Conservation (phyloP, 1,284 basidiomycete species). For the Volvariella volvacea region DNA sequence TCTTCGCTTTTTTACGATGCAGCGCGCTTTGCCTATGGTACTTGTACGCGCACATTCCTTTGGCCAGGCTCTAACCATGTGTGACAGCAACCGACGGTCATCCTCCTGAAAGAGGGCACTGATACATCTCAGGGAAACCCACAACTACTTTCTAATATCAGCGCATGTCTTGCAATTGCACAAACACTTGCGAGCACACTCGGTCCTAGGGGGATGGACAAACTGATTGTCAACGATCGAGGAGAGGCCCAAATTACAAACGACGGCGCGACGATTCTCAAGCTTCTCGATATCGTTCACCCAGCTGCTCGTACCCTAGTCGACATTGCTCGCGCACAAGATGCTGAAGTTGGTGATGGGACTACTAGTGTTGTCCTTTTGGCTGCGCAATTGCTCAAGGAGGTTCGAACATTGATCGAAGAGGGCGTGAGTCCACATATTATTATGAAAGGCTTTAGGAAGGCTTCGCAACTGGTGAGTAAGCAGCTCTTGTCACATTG, state of each 20-base stretch:
- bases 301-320: constrained; percentile 95
- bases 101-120: constrained; percentile 92
- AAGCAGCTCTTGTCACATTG: constrained; percentile 10
- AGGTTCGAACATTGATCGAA: constrained; percentile 88
- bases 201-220: constrained; percentile 99
- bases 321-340: constrained; percentile 96
- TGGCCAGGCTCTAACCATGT: constrained; percentile 13
- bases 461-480: constrained; percentile 81
- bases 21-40: constrained; percentile 65
- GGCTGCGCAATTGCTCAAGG: constrained; percentile 93
- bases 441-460: constrained; percentile 94
- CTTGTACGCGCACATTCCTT: constrained; percentile 2
- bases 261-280: constrained; percentile 97
- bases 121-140: constrained; percentile 94
- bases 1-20: constrained; percentile 46
- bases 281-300: constrained; percentile 95
- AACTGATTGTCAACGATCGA: constrained; percentile 87
- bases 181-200: constrained; percentile 91
- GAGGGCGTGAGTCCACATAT: constrained; percentile 97
- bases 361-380: constrained; percentile 95
- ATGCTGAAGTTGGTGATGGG: constrained; percentile 97
- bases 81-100: constrained; percentile 86
- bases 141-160: constrained; percentile 94
- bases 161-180: constrained; percentile 87
- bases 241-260: constrained; percentile 98